A percentile compares a stretch with the other conserved stretches of the same genome.
Conservation (phyloP, 2,329 filamentous ascomycete species). For the Nannizzia gypsea region DNA sequence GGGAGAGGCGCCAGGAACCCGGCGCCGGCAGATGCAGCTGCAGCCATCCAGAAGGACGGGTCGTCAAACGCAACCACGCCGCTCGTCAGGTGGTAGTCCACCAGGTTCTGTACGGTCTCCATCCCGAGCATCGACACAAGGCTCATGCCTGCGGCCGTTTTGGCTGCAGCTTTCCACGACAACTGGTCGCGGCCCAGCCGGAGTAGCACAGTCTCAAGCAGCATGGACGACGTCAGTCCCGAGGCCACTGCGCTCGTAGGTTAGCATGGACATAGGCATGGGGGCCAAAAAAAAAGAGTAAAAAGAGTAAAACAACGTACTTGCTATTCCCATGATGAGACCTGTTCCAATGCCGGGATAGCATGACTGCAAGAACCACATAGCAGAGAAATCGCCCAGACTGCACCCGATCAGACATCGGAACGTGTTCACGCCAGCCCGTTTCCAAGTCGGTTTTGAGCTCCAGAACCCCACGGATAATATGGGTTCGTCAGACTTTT, state of each 20-base stretch:
- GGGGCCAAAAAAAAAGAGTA: background rate
- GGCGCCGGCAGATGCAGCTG: constrained; percentile 19
- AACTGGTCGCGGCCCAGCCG: constrained; percentile 39
- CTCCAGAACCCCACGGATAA: constrained; percentile 24
- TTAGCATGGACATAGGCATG: constrained; percentile 1
- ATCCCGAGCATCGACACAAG: constrained; percentile 49
- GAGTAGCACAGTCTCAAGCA: constrained; percentile 43
- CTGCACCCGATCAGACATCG: constrained; percentile 47
- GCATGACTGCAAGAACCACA: constrained; percentile 44
- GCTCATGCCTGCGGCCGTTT: constrained; percentile 48
- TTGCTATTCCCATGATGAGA: constrained; percentile 42
- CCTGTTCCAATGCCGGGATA: constrained; percentile 38
- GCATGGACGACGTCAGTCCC: constrained; percentile 42
- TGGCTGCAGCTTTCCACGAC: constrained; percentile 36
- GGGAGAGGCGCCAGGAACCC: constrained; percentile 16
- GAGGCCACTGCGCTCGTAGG: constrained; percentile 36
- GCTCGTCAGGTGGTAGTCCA: constrained; percentile 46
- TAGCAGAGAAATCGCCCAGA: constrained; percentile 43
- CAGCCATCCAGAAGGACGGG: constrained; percentile 43
- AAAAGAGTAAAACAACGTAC: constrained; percentile 24
- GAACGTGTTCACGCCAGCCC: constrained; percentile 44
- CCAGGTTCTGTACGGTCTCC: constrained; percentile 44
- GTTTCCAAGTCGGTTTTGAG: constrained; percentile 33
- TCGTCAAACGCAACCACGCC: constrained; percentile 38
- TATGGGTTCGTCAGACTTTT: constrained; percentile 1